Evolutionary conservation across 2,329 filamentous ascomycete species (phyloP), one percentile per base, ranked within the genome.

Genomic region (Fusarium verrucosum): DNA sequence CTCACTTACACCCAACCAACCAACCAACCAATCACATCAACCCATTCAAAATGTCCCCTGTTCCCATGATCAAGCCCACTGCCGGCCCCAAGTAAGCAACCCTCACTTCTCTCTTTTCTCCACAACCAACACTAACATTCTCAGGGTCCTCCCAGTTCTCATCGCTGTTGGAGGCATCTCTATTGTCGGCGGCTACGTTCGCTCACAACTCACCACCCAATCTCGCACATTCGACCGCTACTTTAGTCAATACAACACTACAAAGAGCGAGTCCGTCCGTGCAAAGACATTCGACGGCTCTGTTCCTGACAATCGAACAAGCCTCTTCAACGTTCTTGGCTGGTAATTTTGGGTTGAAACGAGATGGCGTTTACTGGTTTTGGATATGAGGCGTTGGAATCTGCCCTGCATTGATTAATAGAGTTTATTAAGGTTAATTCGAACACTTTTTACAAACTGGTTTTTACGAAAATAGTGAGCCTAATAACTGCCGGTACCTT

Each of bases 171-270:
- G 65, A 61, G 69, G 69, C 46, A 62, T 65, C 42, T 56, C 67
- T 10, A 33, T 58, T 22, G 57, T 70, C 4, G 57, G 43, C 19
- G 59, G 57, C 44, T 70, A 57, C 38, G 43, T 71, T 44, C 55
- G 43, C 11, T 53, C 55, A 10, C 67, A 71, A 41, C 67, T 71
- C 54, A 49, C 33, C 17, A 55, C 35, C 19, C 53, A 63, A 23
- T 71, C 69, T 5, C 50, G 60, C 38, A 68, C 53, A 6, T 71
- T 71, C 36, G 69, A 71, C 26, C 62, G 69, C 38, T 70, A 59
- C 33, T 71, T 71, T 40, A 59, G 55, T 20, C 57, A 70, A 19
- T 71, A 71, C 46, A 71, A 71, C 69, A 71, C 38, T 25, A 41
- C 41, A 10, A 47, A 63, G 30, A 71, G 69, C 46, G 69, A 71